Evolutionary conservation across 768 basidiomycete genomes (phyloP), one percentile per base, ranked within the genome.

Genomic region (Tephrocybe sp.): DNA sequence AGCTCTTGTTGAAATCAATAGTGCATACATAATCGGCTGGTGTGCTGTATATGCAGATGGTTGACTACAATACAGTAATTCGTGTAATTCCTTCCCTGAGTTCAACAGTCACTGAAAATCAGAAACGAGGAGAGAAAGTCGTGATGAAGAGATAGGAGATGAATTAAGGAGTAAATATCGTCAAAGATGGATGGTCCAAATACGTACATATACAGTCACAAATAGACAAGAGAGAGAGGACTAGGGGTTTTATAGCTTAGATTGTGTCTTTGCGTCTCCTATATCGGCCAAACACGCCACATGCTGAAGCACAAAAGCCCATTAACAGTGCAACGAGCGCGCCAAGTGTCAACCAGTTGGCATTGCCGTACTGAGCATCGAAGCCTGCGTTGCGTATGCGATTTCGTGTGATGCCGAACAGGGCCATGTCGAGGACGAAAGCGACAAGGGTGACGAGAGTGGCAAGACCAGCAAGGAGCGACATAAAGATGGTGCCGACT

Each of bases 321-420:
- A 91, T 53, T 37, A 84, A 55, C 42, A 93, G 76, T 1, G 89
- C 76, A 46, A 81, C 76, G 44, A 88, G 71, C 1, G 90, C 89
- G 50, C 81, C 90, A 38, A 93, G 76, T 3, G 86, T 86, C 50
- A 93, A 62, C 91, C 91, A 94, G 62, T 83, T 84, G 38, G 88
- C 90, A 65, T 90, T 91, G 14, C 90, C 91, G 68, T 83, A 86
- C 55, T 77, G 71, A 2, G 87, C 81, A 21, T 59, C 45, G 24
- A 71, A 63, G 17, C 76, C 79, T 17, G 69, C 68, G 54, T 78
- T 67, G 50, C 77, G 74, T 62, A 87, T 77, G 37, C 78, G 75
- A 56, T 80, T 65, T 51, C 83, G 83, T 15, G 81, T 81, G 54
- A 90, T 79, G 42, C 84, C 85, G 66, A 88, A 94, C 45, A 94